phyloP scores from a whole-genome alignment of 2,329 filamentous ascomycete species.

The Aspergillus nomiae region DNA sequence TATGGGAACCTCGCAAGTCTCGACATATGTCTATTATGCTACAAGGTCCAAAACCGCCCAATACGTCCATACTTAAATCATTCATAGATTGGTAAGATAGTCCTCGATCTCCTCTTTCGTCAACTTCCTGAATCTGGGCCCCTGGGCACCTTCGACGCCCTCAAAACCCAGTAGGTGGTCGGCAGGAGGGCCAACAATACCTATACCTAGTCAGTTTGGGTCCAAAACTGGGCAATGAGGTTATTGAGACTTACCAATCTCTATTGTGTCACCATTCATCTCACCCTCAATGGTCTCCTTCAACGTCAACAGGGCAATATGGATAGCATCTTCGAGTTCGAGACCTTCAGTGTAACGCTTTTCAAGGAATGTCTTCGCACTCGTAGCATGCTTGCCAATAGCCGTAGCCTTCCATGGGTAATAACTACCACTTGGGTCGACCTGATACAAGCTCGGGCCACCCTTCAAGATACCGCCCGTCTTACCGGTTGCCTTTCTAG shows the following conservation, averaged over 20 bases:
- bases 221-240: not conserved
- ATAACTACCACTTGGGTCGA: slow-evolving; percentile 97
- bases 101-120: slow-evolving; percentile 98
- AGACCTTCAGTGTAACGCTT: slow-evolving; percentile 98
- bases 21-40: slow-evolving; percentile 16
- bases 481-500: slow-evolving; percentile 76
- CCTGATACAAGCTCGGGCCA: slow-evolving; percentile 96
- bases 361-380: slow-evolving; percentile 98
- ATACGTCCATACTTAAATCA: slow-evolving; percentile 20
- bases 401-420: slow-evolving; percentile 99
- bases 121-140: slow-evolving; percentile 63
- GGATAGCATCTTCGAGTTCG: slow-evolving; percentile 96
- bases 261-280: slow-evolving; percentile 98
- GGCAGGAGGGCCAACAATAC: slow-evolving; percentile 92
- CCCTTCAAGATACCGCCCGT: slow-evolving; percentile 95
- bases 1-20: slow-evolving; percentile 24
- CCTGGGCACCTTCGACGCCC: slow-evolving; percentile 44
- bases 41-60: not conserved
- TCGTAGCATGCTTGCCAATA: slow-evolving; percentile 97
- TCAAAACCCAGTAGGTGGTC: slow-evolving; percentile 87
- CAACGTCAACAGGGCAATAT: slow-evolving; percentile 93
- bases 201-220: slow-evolving; percentile 48
- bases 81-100: slow-evolving; percentile 96
- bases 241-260: slow-evolving; percentile 71
- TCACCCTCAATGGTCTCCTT: slow-evolving; percentile 99